phyloP scores from a whole-genome alignment of 2,329 filamentous ascomycete genomes.

The Calonectria honghensis region DNA sequence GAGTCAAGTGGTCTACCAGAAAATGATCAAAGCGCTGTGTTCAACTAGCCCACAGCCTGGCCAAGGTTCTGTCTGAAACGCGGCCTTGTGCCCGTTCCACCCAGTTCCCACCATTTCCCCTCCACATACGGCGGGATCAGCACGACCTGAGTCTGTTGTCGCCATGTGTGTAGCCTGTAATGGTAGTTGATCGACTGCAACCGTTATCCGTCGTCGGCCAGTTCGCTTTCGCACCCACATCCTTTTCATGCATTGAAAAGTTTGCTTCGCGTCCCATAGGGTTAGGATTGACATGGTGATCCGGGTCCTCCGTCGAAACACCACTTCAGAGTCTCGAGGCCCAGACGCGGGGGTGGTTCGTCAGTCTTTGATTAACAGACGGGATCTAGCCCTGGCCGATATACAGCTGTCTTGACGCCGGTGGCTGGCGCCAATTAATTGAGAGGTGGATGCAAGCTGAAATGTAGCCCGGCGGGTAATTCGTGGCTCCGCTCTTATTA shows the following conservation, averaged over 20 bases:
- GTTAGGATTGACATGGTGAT: background rate
- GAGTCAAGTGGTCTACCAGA: constrained; percentile 38
- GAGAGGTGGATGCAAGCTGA: constrained; percentile 19
- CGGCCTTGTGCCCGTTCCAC: constrained; percentile 32
- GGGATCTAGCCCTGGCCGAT: constrained; percentile 7
- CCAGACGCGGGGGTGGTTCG: background rate
- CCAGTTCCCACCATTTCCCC: constrained; percentile 2
- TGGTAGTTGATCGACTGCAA: constrained; percentile 22
- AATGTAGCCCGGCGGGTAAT: background rate
- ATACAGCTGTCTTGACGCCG: constrained; percentile 4
- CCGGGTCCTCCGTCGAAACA: constrained; percentile 3
- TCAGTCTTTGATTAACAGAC: constrained; percentile 17
- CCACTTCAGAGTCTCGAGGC: too few species aligned
- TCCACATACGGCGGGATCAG: constrained; percentile 11
- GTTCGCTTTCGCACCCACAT: constrained; percentile 4
- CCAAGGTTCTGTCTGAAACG: constrained; percentile 34
- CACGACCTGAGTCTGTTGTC: constrained; percentile 28
- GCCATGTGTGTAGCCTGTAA: constrained; percentile 5
- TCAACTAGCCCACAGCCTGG: constrained; percentile 15
- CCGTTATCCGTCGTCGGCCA: constrained; percentile 17
- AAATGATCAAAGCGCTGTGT: background rate
- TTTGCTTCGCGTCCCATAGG: background rate
- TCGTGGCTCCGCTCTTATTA: constrained; percentile 17
- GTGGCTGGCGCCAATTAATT: constrained; percentile 32
- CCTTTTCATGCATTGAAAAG: constrained; percentile 5